A percentile compares a stretch with the other conserved stretches of the same genome.
phyloP scores from a whole-genome alignment of 139 green algal species.

The Nannochloris sp. region DNA sequence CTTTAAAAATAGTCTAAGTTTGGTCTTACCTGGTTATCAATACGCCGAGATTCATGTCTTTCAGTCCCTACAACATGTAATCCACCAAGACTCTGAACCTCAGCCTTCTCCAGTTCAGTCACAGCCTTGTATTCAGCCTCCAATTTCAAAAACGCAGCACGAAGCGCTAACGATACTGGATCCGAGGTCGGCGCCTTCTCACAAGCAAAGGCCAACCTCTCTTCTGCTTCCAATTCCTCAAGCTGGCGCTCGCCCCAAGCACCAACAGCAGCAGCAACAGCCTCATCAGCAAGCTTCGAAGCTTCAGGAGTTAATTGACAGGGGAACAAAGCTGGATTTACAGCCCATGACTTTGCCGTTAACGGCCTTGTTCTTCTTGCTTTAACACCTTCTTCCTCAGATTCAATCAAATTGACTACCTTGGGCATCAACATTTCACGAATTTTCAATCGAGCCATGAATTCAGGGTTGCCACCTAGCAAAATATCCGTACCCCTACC shows the following conservation, averaged over 20 bases:
- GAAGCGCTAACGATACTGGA: constrained; percentile 22
- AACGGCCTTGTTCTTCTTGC: neutral
- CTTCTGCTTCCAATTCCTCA: constrained; percentile 78
- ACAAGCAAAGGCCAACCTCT: constrained; percentile 82
- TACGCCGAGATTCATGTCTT: constrained; percentile 88
- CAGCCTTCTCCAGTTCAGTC: constrained; percentile 80
- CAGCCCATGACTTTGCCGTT: constrained; percentile 42
- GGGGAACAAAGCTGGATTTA: constrained; percentile 73
- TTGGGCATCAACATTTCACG: constrained; percentile 85
- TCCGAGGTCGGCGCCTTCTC: constrained; percentile 84
- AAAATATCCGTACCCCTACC: constrained; percentile 97
- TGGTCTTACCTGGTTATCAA: constrained; percentile 92
- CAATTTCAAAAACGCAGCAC: constrained; percentile 42
- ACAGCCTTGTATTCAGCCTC: constrained; percentile 77
- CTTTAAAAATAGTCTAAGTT: neutral
- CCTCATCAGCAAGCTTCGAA: constrained; percentile 13
- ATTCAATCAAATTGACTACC: constrained; percentile 39
- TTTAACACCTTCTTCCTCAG: constrained; percentile 7
- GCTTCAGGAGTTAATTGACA: constrained; percentile 54
- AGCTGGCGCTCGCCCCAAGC: constrained; percentile 51
- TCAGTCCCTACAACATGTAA: constrained; percentile 97
- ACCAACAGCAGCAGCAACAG: constrained; percentile 17
- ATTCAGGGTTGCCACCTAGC: constrained; percentile 89
- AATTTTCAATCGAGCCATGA: constrained; percentile 89
- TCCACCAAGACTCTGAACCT: constrained; percentile 69